Evolutionary conservation across 163 green algal species (phyloP), one percentile per base, ranked within the genome.

Genomic region (Coccomyxa subellipsoidea): DNA sequence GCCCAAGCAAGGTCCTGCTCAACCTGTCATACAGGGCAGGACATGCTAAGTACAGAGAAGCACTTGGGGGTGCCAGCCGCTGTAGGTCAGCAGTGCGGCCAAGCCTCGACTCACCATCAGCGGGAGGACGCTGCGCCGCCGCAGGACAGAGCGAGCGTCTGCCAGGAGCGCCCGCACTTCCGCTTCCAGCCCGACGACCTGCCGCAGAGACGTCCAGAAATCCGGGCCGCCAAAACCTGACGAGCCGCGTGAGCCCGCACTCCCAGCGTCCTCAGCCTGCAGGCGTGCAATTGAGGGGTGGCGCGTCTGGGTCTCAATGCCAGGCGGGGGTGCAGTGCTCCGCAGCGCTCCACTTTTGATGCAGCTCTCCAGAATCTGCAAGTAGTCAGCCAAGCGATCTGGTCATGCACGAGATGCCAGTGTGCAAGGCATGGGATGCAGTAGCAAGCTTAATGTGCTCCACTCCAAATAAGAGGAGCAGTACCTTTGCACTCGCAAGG

Each of bases 1-100:
- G 81, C 87, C 37, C 91, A 85, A 85, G 92, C 91, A 69, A 96
- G 84, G 39, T 88, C 79, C 79, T 87, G 79, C 80, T 96, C 93
- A 27, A 94, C 85, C 87, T 90, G 85, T 31, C 66, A 7, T n/a
- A 36, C 66, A 8, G 73, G 35, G 21, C 76, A 36, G 36, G 32
- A 32, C 8, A 25, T 80, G n/a, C 47, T 84, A 4, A 53, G 34
- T 8, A 9, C 70, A 77, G 7, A 38, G 4, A 7, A 53, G 18
- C 59, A 73, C 66, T 59, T 59, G 5, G 1, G 69, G 59, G 15
- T 23, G 15, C 6, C 25, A 35, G 12, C 80, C 40, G 69, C 69
- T 40, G 7, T 21, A 39, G 54, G 40, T 29, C 9, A 29, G 37
- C 32, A 18, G 47, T 59, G 75, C 36, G 39, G 10, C 29, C 71